phyloP scores from a whole-genome alignment of 768 basidiomycete genomes.

The Phaeolepiota aurea region DNA sequence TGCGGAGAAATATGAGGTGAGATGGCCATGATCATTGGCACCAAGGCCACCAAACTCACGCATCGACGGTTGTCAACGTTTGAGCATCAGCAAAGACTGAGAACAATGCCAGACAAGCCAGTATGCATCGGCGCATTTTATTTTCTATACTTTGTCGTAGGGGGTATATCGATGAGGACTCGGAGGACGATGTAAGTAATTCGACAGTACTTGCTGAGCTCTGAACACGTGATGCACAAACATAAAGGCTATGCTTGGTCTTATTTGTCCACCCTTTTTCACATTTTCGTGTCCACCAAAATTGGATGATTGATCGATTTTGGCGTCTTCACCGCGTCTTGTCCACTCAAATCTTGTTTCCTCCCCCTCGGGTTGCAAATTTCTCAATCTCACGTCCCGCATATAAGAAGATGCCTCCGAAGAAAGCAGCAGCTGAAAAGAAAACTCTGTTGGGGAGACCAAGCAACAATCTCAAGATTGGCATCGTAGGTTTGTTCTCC shows the following conservation, averaged over 20 bases:
- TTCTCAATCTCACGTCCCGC: conserved; percentile 32
- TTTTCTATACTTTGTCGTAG: too few species aligned
- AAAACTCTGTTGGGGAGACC: conserved; percentile 85
- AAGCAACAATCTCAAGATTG: conserved; percentile 95
- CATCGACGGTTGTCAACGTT: conserved; percentile 36
- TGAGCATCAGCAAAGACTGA: conserved; percentile 28
- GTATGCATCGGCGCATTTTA: neutral
- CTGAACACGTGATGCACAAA: conserved; percentile 6
- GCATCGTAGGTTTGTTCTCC: conserved; percentile 84
- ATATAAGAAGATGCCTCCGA: conserved; percentile 84
- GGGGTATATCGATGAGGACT: too few species aligned
- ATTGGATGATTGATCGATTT: conserved; percentile 18
- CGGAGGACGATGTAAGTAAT: too few species aligned
- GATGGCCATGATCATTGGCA: neutral
- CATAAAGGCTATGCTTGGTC: neutral
- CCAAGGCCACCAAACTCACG: too few species aligned
- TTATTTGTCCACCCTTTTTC: conserved; percentile 10
- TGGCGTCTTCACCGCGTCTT: conserved; percentile 11
- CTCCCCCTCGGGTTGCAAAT: conserved; percentile 9
- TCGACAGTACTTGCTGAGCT: too few species aligned
- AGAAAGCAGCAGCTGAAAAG: conserved; percentile 79
- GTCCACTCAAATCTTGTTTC: conserved; percentile 1
- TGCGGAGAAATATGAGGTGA: conserved; percentile 7
- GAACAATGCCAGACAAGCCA: conserved; percentile 6
- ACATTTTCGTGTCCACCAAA: too few species aligned